phyloP scores from a whole-genome alignment of 1,139 yeast genomes.

The Taphrina populina region DNA sequence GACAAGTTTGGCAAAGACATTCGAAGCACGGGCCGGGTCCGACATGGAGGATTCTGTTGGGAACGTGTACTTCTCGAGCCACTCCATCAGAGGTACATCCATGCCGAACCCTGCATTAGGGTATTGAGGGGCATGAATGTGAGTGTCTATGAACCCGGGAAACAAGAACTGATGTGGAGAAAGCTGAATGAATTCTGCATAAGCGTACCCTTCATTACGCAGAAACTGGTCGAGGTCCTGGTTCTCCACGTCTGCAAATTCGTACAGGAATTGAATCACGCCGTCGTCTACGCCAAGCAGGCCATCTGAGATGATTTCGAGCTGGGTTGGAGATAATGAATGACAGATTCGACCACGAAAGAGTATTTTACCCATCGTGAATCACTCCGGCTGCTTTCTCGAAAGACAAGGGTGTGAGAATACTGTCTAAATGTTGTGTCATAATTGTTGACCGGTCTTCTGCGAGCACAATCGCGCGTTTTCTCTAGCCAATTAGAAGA shows the following conservation, averaged over 20 bases:
- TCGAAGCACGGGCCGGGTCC: conserved; percentile 55
- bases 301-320: conserved; percentile 54
- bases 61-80: conserved; percentile 85
- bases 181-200: conserved; percentile 11
- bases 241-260: conserved; percentile 20
- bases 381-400: too few relatives aligned
- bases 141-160: conserved; percentile 95
- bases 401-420: too few relatives aligned
- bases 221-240: conserved; percentile 8
- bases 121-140: conserved; percentile 93
- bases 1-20: conserved; percentile 65
- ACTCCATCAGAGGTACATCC: conserved; percentile 76
- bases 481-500: too few relatives aligned
- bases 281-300: conserved; percentile 60
- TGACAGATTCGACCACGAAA: conserved; percentile 57
- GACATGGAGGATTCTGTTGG: conserved; percentile 69
- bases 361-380: conserved; percentile 22
- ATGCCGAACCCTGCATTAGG: conserved; percentile 94
- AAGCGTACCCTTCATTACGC: conserved; percentile 6
- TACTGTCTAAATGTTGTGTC: too few relatives aligned
- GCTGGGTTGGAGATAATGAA: conserved; percentile 52
- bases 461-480: too few relatives aligned
- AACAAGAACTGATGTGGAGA: conserved; percentile 47
- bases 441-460: too few relatives aligned
- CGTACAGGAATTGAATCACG: conserved; percentile 50